A percentile compares a stretch with the other conserved stretches of the same genome.
phyloP scores from a whole-genome alignment of 2,329 filamentous ascomycete genomes.

The Diaporthe ampelina region DNA sequence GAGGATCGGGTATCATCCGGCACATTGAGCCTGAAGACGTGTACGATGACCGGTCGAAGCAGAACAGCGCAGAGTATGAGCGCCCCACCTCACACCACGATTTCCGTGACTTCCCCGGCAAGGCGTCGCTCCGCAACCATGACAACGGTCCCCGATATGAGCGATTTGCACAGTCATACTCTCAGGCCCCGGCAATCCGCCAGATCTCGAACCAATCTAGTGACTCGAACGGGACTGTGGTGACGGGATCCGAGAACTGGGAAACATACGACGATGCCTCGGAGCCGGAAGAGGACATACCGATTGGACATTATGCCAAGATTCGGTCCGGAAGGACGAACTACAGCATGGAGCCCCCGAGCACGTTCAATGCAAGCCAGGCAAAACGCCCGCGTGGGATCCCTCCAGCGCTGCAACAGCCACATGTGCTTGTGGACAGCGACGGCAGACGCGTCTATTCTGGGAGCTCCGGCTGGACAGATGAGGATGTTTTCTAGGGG shows the following conservation, averaged over 20 bases:
- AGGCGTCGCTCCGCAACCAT: slow-evolving; percentile 38
- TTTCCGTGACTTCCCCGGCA: slow-evolving; percentile 53
- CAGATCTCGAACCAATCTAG: slow-evolving; percentile 80
- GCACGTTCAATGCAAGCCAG: slow-evolving; percentile 70
- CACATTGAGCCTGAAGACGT: slow-evolving; percentile 83
- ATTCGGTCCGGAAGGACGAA: slow-evolving; percentile 71
- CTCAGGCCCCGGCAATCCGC: slow-evolving; percentile 62
- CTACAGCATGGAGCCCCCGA: slow-evolving; percentile 44
- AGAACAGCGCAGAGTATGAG: slow-evolving; percentile 51
- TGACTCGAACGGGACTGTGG: slow-evolving; percentile 62
- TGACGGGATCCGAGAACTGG: slow-evolving; percentile 95
- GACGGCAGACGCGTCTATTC: slow-evolving; percentile 74
- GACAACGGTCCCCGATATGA: slow-evolving; percentile 48
- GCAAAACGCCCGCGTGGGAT: slow-evolving; percentile 69
- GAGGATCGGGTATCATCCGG: slow-evolving; percentile 69
- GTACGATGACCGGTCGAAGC: slow-evolving; percentile 75
- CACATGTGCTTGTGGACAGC: slow-evolving; percentile 65
- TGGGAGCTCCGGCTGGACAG: slow-evolving; percentile 75
- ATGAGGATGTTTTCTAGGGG: slow-evolving; percentile 71
- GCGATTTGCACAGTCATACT: slow-evolving; percentile 51
- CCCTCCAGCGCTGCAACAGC: slow-evolving; percentile 61
- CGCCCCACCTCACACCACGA: slow-evolving; percentile 56
- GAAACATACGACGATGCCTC: slow-evolving; percentile 93
- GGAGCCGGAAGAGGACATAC: slow-evolving; percentile 78
- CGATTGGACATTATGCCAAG: slow-evolving; percentile 85